These are phyloP conservation scores for Neofusicoccum parvum DNA, from an alignment of 2,329 filamentous ascomycete species.

Conservation along the genomic window DNA sequence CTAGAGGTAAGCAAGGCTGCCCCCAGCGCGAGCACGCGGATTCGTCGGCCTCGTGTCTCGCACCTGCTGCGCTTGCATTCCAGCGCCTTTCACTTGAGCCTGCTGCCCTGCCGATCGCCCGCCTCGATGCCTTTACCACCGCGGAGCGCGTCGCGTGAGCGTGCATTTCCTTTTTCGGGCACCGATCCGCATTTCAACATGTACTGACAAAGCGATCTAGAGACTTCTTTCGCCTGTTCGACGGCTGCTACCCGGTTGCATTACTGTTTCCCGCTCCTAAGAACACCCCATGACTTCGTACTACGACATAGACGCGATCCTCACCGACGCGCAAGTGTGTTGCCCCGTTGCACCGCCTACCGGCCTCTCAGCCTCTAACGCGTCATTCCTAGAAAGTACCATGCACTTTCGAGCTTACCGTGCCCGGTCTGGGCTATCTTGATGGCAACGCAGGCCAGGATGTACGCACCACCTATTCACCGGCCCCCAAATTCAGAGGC, in stretches of 20 bases:
- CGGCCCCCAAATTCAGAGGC: not conserved
- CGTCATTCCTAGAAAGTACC: conserved; percentile 73
- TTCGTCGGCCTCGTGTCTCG: not conserved
- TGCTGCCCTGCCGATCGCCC: not conserved
- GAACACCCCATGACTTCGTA: conserved; percentile 59
- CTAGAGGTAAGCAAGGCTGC: conserved; percentile 12
- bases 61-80: not conserved
- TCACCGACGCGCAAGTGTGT: conserved; percentile 77
- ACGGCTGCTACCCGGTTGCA: not conserved
- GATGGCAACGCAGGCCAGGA: conserved; percentile 75
- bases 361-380: not conserved
- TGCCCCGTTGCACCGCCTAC: not conserved
- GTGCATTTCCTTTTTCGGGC: conserved; percentile 18
- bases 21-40: not conserved
- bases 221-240: not conserved
- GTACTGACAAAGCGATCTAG: not conserved
- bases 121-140: not conserved
- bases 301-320: conserved; percentile 82
- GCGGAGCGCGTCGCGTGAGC: conserved; percentile 17
- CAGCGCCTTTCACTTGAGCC: not conserved
- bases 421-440: conserved; percentile 84
- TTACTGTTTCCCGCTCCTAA: not conserved
- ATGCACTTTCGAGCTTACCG: conserved; percentile 89
- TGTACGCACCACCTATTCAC: conserved; percentile 36
- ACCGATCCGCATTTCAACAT: not conserved